Evolutionary conservation across 2,329 filamentous ascomycete genomes (phyloP).

Genomic region (Trichoderma sp.): DNA sequence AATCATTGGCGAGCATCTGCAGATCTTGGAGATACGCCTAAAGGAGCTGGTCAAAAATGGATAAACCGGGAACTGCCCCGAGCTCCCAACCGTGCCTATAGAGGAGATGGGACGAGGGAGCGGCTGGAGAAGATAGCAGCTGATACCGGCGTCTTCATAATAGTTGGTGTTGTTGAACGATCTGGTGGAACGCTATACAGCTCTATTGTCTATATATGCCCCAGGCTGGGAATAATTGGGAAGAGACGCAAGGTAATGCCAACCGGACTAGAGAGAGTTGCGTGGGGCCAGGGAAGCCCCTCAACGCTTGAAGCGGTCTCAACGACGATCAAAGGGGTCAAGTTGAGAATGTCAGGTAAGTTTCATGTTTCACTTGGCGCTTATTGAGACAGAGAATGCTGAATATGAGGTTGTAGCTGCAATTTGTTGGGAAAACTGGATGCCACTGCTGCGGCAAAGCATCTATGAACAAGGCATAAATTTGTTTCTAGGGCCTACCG

Average conservation of each 20-base stretch:
- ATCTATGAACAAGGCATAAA: constrained; percentile 6
- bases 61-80: not conserved
- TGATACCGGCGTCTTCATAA: not conserved
- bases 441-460: constrained; percentile 5
- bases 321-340: constrained; percentile 4
- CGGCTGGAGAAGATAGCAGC: not conserved
- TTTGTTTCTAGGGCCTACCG: not conserved
- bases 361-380: not conserved
- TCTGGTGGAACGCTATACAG: not conserved
- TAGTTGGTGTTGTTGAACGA: not conserved
- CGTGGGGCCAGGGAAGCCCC: constrained; percentile 3
- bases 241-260: constrained; percentile 16
- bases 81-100: not conserved
- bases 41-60: not conserved
- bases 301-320: not conserved
- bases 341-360: not conserved
- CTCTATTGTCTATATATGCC: constrained; percentile 2
- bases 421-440: constrained; percentile 18
- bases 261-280: not conserved
- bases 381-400: not conserved
- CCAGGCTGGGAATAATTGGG: not conserved
- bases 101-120: constrained; percentile 4
- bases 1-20: not conserved
- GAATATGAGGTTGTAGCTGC: not conserved
- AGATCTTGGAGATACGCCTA: constrained; percentile 11